Conservation (phyloP, 2,329 filamentous ascomycete genomes). For the Fusarium newnesense region DNA sequence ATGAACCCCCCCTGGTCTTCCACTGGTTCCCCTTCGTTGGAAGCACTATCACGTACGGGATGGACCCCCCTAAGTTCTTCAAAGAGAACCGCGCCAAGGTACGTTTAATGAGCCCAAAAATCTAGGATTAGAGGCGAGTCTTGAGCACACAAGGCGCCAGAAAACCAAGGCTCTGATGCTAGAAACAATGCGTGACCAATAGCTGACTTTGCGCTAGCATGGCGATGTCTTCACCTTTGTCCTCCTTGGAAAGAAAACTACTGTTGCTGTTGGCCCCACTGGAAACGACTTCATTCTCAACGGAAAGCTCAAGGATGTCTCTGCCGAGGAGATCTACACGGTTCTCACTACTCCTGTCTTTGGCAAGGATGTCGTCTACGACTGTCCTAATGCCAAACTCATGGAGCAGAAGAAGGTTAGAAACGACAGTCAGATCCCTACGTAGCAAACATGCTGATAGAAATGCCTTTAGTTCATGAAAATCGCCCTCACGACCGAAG, state of each 20-base stretch:
- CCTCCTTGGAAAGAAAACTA: conserved; percentile 88
- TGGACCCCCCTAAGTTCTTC: conserved; percentile 93
- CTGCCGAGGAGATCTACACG: conserved; percentile 89
- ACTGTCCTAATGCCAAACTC: conserved; percentile 89
- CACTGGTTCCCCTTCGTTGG: conserved; percentile 86
- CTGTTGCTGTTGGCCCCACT: conserved; percentile 81
- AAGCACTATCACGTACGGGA: conserved; percentile 93
- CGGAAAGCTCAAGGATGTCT: conserved; percentile 88
- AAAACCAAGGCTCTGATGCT: background rate
- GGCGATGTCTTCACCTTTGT: conserved; percentile 92
- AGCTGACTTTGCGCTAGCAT: conserved; percentile 62
- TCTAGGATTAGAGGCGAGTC: background rate
- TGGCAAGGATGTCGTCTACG: conserved; percentile 87
- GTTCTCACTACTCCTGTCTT: conserved; percentile 79
- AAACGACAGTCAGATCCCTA: background rate
- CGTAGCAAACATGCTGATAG: conserved; percentile 24
- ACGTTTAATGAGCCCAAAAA: conserved; percentile 35
- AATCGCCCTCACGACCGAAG: conserved; percentile 78
- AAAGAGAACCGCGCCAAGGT: conserved; percentile 80
- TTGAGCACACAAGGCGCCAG: background rate
- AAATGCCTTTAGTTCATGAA: conserved; percentile 75
- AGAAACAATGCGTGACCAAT: conserved; percentile 3
- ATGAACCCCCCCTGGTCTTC: conserved; percentile 84
- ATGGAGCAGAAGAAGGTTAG: conserved; percentile 96
- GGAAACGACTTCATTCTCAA: conserved; percentile 94